phyloP scores from a whole-genome alignment of 176 grass and related monocot genomes.

The Miscanthus lutarioriparius region DNA sequence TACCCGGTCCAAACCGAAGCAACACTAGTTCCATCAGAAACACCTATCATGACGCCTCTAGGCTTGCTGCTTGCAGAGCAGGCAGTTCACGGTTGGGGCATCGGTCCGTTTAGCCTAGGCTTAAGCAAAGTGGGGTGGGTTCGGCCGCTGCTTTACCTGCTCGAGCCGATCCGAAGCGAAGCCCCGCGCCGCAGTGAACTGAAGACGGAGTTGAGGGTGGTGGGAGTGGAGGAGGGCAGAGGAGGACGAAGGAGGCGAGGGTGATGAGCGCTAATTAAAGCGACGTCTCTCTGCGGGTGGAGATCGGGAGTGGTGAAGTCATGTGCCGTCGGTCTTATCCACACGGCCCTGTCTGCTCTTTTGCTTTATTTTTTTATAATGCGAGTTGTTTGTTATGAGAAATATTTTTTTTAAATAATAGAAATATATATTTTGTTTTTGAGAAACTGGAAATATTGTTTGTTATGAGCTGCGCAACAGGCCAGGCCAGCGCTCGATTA shows the following conservation, averaged over 20 bases:
- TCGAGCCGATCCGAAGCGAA: neutral
- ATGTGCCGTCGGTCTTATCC: constrained; percentile 47
- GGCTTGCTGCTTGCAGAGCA: neutral
- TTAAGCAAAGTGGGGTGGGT: neutral
- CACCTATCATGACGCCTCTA: neutral
- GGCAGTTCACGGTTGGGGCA: neutral
- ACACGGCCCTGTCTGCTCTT: constrained; percentile 28
- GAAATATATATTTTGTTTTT: no score
- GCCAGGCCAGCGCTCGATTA: no score
- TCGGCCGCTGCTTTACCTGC: constrained; percentile 37
- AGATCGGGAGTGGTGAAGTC: constrained; percentile 17
- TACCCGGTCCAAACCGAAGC: neutral
- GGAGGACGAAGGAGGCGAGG: neutral
- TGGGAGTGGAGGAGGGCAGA: neutral
- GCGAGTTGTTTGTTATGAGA: neutral
- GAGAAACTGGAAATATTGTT: no score
- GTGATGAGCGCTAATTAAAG: constrained; percentile 35
- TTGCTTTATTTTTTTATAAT: neutral
- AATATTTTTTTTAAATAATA: no score
- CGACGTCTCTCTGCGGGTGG: constrained; percentile 18
- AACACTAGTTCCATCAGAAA: neutral
- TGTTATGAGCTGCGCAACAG: no score
- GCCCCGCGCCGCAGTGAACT: neutral
- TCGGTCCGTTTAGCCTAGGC: neutral
- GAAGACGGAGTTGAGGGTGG: neutral